Percentiles rank a stretch among this genome's conserved stretches.
phyloP scores from a whole-genome alignment of 129 eudicot species.

The Kitagawia praeruptora region DNA sequence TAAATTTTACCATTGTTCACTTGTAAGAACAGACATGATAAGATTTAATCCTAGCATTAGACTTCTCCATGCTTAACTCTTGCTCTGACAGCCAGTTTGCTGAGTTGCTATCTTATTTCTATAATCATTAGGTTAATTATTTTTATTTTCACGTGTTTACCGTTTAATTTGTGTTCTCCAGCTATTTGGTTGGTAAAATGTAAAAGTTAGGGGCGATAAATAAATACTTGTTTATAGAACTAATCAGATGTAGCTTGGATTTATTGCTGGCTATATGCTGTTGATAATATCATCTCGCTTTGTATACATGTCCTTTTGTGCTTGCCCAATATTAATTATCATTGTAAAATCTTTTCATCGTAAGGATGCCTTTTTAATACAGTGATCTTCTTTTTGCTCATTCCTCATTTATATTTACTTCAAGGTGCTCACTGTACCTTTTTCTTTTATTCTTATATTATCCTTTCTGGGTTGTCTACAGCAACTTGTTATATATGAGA shows the following conservation, averaged over 20 bases:
- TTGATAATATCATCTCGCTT: neutral
- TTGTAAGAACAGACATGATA: neutral
- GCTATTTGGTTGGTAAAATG: neutral
- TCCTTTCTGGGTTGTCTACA: slow-evolving; percentile 28
- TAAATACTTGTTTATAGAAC: neutral
- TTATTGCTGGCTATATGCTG: neutral
- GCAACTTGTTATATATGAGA: slow-evolving; percentile 98
- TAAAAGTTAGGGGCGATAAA: neutral
- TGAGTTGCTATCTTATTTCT: neutral
- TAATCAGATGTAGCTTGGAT: neutral
- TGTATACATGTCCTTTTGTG: neutral
- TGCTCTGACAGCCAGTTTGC: neutral
- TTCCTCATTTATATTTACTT: neutral
- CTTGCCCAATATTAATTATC: neutral
- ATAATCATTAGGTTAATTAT: neutral
- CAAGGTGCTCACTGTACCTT: neutral
- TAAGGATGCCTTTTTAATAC: neutral
- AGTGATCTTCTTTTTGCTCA: neutral
- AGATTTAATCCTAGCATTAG: neutral
- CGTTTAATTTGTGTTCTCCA: neutral
- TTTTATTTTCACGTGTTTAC: neutral
- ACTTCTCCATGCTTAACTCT: neutral
- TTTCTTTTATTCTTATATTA: neutral
- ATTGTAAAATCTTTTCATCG: no score
- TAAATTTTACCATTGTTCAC: neutral